Evolutionary conservation across 441 rosid species (phyloP), one percentile per base, ranked within the genome.

Genomic region (Brassica hybrid): DNA sequence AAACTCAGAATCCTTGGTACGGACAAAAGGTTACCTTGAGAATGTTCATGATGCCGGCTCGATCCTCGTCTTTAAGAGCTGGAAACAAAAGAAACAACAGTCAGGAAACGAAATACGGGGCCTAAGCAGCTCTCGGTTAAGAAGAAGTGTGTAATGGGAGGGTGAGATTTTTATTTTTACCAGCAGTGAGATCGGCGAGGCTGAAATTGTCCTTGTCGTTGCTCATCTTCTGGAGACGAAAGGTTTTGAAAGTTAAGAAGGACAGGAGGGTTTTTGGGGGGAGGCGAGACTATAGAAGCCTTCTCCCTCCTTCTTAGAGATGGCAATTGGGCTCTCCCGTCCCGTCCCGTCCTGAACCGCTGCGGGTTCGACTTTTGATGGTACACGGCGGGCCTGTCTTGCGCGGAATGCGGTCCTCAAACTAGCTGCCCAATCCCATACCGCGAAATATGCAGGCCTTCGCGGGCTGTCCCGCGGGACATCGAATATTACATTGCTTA

Each of bases 21-120:
- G 5, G 1, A 45, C 52, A 45, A 62, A 5, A 14, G 1, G 83
- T n/a, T n/a, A 88, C 94, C 91, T 89, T 90, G 57, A 91, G 90
- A 63, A 82, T 91, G 65, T 83, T 87, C 16, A 88, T 89, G 23
- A 90, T 89, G 36, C 80, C 92, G 23, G 88, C 90, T 38, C 91
- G 92, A 83, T 85, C 89, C 81, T 76, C 87, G 2, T 83, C 86
- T 56, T 85, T 86, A 60, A 91, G 88, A 70, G 88, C 98, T 93
- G 38, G 43, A 13, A 11, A 6, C 0, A 41, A 41, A 65, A 64
- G 13, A 9, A 67, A 5, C 1, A 19, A 21, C 3, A 14, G n/a
- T 57, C 11, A 62, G 52, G 6, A 65, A 41, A 38, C 7, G 30
- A 1, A 16, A 62, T 21, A 21, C 19, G 21, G 75, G 52, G 68